Conservation (phyloP, 2,329 filamentous ascomycete species). For the Boeremia exigua region DNA sequence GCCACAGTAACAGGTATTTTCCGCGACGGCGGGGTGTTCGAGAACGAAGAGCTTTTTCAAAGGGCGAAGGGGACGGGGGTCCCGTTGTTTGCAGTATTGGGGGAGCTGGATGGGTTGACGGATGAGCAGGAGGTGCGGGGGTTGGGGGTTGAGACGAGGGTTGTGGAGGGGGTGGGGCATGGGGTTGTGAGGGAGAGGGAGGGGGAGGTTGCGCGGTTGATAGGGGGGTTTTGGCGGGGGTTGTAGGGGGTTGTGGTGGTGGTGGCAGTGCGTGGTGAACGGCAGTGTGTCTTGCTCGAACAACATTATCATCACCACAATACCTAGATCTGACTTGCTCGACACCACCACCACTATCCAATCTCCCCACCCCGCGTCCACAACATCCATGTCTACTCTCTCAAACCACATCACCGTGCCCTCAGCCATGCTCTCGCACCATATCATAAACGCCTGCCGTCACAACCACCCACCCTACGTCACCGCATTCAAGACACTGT, state of each 20-base stretch:
- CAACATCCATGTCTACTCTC: no score
- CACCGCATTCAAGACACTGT: no score
- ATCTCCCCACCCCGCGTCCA: no score
- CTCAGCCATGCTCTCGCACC: no score
- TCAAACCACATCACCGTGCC: no score
- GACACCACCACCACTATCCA: no score
- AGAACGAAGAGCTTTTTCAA: conserved; percentile 44
- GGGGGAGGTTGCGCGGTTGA: conserved; percentile 44
- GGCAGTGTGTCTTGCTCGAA: no score
- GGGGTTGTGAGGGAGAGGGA: conserved; percentile 48
- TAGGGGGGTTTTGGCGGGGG: conserved; percentile 36
- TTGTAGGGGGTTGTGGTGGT: not conserved
- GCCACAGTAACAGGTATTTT: conserved; percentile 56
- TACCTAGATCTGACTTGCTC: no score
- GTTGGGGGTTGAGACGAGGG: conserved; percentile 47
- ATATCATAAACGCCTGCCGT: no score
- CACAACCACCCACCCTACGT: no score
- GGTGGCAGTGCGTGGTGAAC: not conserved
- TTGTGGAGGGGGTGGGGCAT: conserved; percentile 51
- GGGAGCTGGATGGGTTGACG: conserved; percentile 47
- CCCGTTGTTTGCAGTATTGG: conserved; percentile 43
- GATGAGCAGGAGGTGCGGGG: conserved; percentile 39
- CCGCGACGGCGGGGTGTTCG: conserved; percentile 54
- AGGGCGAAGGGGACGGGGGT: conserved; percentile 34
- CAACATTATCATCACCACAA: no score